These are phyloP conservation scores for Diplodia scrobiculata DNA, from an alignment of 2,329 filamentous ascomycete species.

Conservation along the genomic window DNA sequence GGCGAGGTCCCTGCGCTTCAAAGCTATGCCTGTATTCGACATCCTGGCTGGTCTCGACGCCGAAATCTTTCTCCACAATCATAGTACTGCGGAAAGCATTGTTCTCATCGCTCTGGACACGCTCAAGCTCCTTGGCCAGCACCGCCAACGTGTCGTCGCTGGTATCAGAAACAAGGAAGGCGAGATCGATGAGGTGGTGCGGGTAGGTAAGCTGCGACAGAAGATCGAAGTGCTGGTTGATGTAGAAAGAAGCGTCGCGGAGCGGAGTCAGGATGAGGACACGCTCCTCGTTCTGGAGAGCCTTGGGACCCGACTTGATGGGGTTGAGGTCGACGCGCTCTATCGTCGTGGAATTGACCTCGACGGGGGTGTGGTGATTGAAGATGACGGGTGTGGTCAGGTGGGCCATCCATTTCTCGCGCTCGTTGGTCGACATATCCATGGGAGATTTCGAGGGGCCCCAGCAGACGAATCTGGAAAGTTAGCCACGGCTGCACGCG, in stretches of 20 bases:
- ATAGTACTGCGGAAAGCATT: conserved; percentile 82
- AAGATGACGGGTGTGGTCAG: conserved; percentile 91
- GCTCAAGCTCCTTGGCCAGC: conserved; percentile 79
- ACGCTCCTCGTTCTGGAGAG: conserved; percentile 77
- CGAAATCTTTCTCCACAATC: conserved; percentile 91
- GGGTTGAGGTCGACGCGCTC: conserved; percentile 79
- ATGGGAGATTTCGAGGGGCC: conserved; percentile 93
- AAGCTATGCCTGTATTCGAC: conserved; percentile 85
- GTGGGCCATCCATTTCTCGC: conserved; percentile 84
- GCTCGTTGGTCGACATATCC: conserved; percentile 90
- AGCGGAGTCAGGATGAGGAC: conserved; percentile 90
- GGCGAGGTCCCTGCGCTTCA: conserved; percentile 81
- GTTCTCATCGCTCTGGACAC: conserved; percentile 77
- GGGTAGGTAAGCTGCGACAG: conserved; percentile 88
- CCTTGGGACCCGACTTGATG: conserved; percentile 77
- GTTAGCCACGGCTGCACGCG: background rate
- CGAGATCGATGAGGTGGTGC: conserved; percentile 91
- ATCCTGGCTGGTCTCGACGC: conserved; percentile 70
- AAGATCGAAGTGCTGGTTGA: conserved; percentile 91
- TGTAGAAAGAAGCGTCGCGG: conserved; percentile 79
- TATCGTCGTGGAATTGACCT: conserved; percentile 80
- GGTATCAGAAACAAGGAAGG: conserved; percentile 90
- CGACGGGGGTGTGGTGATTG: conserved; percentile 88
- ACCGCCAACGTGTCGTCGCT: conserved; percentile 89
- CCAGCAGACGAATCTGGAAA: conserved; percentile 91